A percentile compares a stretch with the other conserved stretches of the same genome.
phyloP scores from a whole-genome alignment of 1,139 yeast genomes.

The Hyphopichia buzzinii region DNA sequence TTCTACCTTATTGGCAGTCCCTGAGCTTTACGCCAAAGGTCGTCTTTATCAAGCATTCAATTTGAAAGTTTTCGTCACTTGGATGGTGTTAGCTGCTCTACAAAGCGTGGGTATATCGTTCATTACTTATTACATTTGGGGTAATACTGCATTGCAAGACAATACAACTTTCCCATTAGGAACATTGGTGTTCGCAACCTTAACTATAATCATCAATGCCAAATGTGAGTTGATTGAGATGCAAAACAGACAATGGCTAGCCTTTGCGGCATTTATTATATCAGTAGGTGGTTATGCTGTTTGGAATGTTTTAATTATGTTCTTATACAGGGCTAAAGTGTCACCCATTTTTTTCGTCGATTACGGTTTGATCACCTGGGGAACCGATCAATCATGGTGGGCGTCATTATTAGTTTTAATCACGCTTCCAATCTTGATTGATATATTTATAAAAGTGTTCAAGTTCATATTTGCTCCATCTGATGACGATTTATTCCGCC shows the following conservation, averaged over 20 bases:
- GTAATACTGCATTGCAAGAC: slow-evolving; percentile 61
- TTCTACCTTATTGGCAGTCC: slow-evolving; percentile 84
- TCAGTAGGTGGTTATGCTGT: slow-evolving; percentile 85
- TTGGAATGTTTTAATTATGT: slow-evolving; percentile 80
- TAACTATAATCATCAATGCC: slow-evolving; percentile 69
- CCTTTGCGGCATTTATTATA: slow-evolving; percentile 66
- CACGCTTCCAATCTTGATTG: slow-evolving; percentile 62
- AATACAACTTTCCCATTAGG: slow-evolving; percentile 83
- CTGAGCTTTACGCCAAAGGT: slow-evolving; percentile 83
- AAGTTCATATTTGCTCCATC: slow-evolving; percentile 59
- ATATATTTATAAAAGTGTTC: slow-evolving; percentile 58
- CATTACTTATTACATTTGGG: slow-evolving; percentile 65
- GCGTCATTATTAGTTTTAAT: slow-evolving; percentile 59
- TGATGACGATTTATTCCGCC: slow-evolving; percentile 78
- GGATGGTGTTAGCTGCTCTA: slow-evolving; percentile 77
- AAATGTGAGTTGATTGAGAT: slow-evolving; percentile 83
- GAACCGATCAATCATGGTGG: slow-evolving; percentile 85
- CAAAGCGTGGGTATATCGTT: slow-evolving; percentile 76
- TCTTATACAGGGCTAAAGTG: slow-evolving; percentile 56
- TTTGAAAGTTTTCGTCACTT: slow-evolving; percentile 61
- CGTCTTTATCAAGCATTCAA: slow-evolving; percentile 76
- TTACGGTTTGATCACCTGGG: slow-evolving; percentile 71
- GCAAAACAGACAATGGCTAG: slow-evolving; percentile 74
- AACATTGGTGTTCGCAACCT: slow-evolving; percentile 66
- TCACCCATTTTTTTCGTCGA: slow-evolving; percentile 70